These are phyloP conservation scores for Tetrahymena thermophila DNA, from an alignment of 73 alveolate species.

Conservation along the genomic window DNA sequence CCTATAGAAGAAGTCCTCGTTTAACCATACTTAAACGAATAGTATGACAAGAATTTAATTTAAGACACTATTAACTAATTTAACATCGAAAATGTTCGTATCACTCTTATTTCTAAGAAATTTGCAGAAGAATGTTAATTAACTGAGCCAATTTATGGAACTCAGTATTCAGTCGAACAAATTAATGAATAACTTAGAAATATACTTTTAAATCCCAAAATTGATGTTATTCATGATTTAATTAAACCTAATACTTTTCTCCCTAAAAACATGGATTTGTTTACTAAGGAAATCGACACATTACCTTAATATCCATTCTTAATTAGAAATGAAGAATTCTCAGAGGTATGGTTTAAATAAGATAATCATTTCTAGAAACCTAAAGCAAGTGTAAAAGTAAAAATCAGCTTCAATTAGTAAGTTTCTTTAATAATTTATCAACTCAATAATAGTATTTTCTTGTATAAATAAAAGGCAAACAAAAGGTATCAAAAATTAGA, in stretches of 20 bases:
- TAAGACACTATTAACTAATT: constrained; percentile 46
- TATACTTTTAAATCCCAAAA: background rate
- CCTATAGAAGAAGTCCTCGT: constrained; percentile 8
- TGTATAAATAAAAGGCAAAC: background rate
- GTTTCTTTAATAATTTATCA: background rate
- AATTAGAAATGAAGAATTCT: constrained; percentile 43
- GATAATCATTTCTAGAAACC: constrained; percentile 78
- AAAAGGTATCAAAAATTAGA: constrained; percentile 34
- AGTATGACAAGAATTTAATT: constrained; percentile 56
- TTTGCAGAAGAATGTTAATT: constrained; percentile 57
- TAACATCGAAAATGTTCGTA: constrained; percentile 39
- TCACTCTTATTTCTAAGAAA: constrained; percentile 53
- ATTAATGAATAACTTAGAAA: constrained; percentile 53
- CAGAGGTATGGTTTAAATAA: constrained; percentile 68
- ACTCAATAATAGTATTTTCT: background rate
- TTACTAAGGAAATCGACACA: constrained; percentile 31
- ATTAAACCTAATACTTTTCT: constrained; percentile 71
- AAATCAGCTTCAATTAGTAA: constrained; percentile 53
- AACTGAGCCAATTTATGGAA: constrained; percentile 69
- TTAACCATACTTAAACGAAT: constrained; percentile 47
- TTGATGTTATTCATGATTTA: constrained; percentile 36
- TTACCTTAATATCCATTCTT: constrained; percentile 50
- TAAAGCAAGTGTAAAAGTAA: constrained; percentile 55
- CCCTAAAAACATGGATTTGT: constrained; percentile 75
- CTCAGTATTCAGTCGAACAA: constrained; percentile 59